Evolutionary conservation across 768 basidiomycete genomes (phyloP).

Genomic region (Russula lepida): DNA sequence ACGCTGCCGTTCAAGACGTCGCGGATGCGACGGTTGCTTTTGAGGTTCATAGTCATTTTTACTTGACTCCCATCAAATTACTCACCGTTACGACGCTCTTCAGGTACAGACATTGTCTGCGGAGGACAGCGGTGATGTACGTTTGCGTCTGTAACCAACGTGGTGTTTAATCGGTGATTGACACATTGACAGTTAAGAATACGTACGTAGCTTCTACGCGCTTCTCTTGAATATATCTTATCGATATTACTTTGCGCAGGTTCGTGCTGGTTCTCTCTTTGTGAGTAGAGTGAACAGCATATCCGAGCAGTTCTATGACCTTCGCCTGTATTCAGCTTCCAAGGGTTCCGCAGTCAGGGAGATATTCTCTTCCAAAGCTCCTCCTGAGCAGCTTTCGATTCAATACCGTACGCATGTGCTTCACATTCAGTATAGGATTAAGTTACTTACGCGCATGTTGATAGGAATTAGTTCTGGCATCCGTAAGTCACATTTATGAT

Average conservation of each 20-base stretch:
- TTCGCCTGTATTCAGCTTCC: not conserved
- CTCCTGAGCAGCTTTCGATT: not conserved
- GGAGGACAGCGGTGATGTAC: conserved; percentile 8
- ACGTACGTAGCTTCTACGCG: not conserved
- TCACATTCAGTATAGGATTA: not conserved
- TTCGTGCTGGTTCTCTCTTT: conserved; percentile 13
- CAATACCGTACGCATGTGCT: not conserved
- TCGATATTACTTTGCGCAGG: not conserved
- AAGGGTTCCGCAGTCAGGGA: not conserved
- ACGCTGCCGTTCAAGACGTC: not conserved
- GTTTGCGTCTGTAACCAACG: not conserved
- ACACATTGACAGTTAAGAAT: conserved; percentile 1
- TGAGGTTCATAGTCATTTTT: not conserved
- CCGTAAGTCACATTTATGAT: not conserved
- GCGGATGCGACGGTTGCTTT: not conserved
- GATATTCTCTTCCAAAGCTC: not conserved
- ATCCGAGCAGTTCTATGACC: not conserved
- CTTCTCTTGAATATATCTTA: not conserved
- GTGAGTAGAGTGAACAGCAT: not conserved
- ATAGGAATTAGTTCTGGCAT: conserved; percentile 13
- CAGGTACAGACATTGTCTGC: conserved; percentile 9
- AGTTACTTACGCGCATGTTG: not conserved
- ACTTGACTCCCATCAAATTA: not conserved
- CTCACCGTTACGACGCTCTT: not conserved
- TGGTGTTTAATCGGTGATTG: not conserved